Evolutionary conservation across 1,139 yeast species (phyloP).

Genomic region (Saccharomyces pastorianus): DNA sequence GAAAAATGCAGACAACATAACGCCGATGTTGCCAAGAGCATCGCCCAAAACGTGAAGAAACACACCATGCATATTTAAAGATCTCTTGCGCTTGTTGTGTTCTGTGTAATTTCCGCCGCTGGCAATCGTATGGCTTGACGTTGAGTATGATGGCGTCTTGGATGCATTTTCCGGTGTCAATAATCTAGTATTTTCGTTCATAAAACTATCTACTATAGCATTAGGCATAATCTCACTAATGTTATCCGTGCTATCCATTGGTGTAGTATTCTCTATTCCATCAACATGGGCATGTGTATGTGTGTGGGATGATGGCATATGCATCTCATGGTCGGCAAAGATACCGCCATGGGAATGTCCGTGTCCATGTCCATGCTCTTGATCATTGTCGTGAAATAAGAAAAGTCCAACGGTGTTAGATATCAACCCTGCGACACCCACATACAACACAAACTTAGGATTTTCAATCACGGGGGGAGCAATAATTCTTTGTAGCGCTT

Average conservation of each 20-base stretch:
- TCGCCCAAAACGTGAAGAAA: slow-evolving; percentile 93
- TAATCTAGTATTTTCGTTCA: slow-evolving; percentile 32
- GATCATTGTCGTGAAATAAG: slow-evolving; percentile 87
- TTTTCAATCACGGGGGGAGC: slow-evolving; percentile 71
- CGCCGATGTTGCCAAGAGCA: slow-evolving; percentile 93
- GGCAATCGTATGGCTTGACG: slow-evolving; percentile 8
- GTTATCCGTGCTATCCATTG: not conserved
- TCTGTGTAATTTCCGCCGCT: not conserved
- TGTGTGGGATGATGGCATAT: slow-evolving; percentile 89
- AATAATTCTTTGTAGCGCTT: slow-evolving; percentile 83
- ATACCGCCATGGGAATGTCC: not conserved
- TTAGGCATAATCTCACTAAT: slow-evolving; percentile 25
- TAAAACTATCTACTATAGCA: slow-evolving; percentile 18
- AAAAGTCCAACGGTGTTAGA: slow-evolving; percentile 79
- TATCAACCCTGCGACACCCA: slow-evolving; percentile 73
- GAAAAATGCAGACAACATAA: slow-evolving; percentile 77
- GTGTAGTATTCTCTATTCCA: not conserved
- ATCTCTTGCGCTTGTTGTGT: slow-evolving; percentile 30
- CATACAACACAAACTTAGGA: slow-evolving; percentile 71
- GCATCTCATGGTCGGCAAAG: slow-evolving; percentile 21
- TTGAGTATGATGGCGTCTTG: not conserved
- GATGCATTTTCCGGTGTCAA: slow-evolving; percentile 15
- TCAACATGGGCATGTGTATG: slow-evolving; percentile 45
- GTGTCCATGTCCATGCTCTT: slow-evolving; percentile 49
- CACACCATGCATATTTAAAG: slow-evolving; percentile 95